Conservation (phyloP, 148 eudicot genomes). For the Rheum nobile region DNA sequence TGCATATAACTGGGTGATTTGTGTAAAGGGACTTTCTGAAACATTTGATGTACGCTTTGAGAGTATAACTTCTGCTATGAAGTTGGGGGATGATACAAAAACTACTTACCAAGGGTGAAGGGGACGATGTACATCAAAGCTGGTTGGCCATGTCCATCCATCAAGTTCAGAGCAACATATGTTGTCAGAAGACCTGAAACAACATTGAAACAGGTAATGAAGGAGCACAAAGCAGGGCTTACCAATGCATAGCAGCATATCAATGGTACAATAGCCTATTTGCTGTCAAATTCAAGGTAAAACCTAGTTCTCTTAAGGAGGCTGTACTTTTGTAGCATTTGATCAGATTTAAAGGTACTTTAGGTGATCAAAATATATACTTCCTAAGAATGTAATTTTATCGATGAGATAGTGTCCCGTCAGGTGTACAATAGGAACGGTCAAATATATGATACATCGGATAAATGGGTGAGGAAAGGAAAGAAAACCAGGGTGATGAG, state of each 20-base stretch:
- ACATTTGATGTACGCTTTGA: too few species aligned
- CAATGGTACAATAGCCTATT: neutral
- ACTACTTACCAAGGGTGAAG: conserved; percentile 63
- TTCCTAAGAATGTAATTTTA: too few species aligned
- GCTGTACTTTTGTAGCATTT: neutral
- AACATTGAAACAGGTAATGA: neutral
- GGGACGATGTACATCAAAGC: conserved; percentile 98
- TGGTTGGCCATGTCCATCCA: conserved; percentile 99
- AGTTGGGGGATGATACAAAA: neutral
- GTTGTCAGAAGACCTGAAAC: conserved; percentile 72
- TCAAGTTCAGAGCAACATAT: conserved; percentile 88
- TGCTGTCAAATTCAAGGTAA: neutral
- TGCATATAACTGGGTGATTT: too few species aligned
- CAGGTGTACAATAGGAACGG: too few species aligned
- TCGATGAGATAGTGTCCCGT: too few species aligned
- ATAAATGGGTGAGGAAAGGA: too few species aligned
- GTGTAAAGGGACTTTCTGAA: neutral
- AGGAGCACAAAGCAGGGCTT: neutral
- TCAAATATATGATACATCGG: too few species aligned
- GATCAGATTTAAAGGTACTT: neutral
- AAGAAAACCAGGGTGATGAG: too few species aligned
- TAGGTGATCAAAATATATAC: neutral
- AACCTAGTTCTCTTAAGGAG: neutral
- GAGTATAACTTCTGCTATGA: too few species aligned
- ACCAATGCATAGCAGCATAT: neutral